Conservation (phyloP, 805 yeast genomes). For the Monosporozyma siamensis region DNA sequence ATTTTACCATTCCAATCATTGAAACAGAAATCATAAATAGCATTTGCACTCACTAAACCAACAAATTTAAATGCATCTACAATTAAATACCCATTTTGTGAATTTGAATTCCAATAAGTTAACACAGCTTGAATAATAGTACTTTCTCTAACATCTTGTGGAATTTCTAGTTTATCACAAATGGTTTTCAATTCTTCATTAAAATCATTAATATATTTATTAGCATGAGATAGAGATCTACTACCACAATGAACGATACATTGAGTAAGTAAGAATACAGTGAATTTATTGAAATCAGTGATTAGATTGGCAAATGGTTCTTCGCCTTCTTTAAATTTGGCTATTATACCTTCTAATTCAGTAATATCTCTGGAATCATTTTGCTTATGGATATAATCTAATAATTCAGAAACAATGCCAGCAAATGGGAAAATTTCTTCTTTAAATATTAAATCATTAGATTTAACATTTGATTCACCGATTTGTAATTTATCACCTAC, state of each 20-base stretch:
- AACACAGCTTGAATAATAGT: conserved; percentile 50
- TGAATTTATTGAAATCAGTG: conserved; percentile 34
- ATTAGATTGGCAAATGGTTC: conserved; percentile 24
- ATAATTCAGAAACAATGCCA: conserved; percentile 30
- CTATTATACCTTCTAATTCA: conserved; percentile 26
- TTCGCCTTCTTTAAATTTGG: conserved; percentile 17
- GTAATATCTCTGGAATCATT: conserved; percentile 23
- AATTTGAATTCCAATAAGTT: conserved; percentile 55
- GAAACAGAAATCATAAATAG: conserved; percentile 39
- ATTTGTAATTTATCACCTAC: conserved; percentile 18
- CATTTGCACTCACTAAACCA: conserved; percentile 34
- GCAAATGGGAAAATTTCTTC: conserved; percentile 32
- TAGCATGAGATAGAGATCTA: conserved; percentile 74
- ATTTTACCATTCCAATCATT: conserved; percentile 19
- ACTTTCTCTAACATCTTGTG: conserved; percentile 26
- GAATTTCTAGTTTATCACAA: conserved; percentile 23
- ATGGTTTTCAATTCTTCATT: conserved; percentile 31
- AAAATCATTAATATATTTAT: conserved; percentile 41
- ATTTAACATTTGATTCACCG: conserved; percentile 20
- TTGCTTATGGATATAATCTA: conserved; percentile 32
- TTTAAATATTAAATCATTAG: conserved; percentile 33
- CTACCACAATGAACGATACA: conserved; percentile 75
- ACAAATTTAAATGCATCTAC: conserved; percentile 42
- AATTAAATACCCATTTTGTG: conserved; percentile 55
- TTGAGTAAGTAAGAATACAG: conserved; percentile 57